A percentile compares a stretch with the other conserved stretches of the same genome.
These are phyloP conservation scores for Ulvella scutata DNA, from an alignment of 139 green algal genomes.

Conservation along the genomic window DNA sequence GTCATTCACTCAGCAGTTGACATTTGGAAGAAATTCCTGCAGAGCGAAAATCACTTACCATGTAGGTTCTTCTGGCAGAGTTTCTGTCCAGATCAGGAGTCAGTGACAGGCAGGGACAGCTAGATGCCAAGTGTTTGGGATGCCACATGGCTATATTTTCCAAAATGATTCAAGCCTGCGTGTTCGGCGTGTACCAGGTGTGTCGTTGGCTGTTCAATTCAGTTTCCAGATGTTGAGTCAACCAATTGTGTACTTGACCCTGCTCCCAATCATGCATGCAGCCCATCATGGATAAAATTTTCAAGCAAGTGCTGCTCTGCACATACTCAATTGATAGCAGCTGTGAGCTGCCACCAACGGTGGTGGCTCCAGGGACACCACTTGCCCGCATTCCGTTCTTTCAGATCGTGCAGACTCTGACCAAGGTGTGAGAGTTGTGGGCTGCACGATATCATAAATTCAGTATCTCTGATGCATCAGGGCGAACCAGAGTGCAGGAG, in stretches of 20 bases:
- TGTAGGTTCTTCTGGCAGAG: constrained; percentile 3
- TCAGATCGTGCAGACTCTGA: not conserved
- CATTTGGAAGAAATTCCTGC: too few species aligned
- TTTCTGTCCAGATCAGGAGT: not conserved
- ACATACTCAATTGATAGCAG: not conserved
- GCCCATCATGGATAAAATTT: not conserved
- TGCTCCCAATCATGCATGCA: not conserved
- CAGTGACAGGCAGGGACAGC: not conserved
- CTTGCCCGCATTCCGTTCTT: not conserved
- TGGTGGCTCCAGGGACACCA: not conserved
- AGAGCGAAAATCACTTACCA: too few species aligned
- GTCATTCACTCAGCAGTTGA: not conserved
- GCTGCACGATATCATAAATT: not conserved
- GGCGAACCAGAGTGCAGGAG: not conserved
- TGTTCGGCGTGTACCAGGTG: not conserved
- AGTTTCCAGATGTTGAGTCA: not conserved
- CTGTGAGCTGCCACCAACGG: not conserved
- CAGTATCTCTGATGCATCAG: not conserved
- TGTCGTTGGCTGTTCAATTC: not conserved
- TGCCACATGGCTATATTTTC: constrained; percentile 1
- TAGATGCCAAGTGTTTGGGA: not conserved
- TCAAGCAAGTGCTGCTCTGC: not conserved
- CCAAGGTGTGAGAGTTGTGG: not conserved
- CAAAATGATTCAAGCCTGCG: not conserved
- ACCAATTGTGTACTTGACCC: not conserved